Percentiles rank a stretch among this genome's conserved stretches.
Evolutionary conservation across 2,329 filamentous ascomycete genomes (phyloP).

Genomic region (Beauveria sp.): DNA sequence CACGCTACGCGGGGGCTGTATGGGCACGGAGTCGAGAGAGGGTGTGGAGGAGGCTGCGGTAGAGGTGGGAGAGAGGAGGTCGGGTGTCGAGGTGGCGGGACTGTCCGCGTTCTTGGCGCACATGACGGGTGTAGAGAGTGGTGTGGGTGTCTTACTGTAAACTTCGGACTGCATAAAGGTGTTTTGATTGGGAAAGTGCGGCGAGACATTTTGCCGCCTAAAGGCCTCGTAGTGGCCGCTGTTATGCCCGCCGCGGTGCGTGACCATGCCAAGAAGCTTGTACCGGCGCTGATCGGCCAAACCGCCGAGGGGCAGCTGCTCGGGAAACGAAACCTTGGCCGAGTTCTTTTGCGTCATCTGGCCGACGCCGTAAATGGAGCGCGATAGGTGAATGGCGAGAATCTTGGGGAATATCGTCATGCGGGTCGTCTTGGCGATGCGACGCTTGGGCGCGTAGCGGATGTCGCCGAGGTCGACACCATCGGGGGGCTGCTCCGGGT

Average conservation of each 20-base stretch:
- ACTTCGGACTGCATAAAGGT: conserved; percentile 69
- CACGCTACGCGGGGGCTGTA: conserved; percentile 24
- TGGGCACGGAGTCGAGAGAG: conserved; percentile 26
- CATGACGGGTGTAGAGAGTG: conserved; percentile 41
- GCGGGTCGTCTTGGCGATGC: conserved; percentile 79
- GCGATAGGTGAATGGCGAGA: conserved; percentile 82
- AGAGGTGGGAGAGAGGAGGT: conserved; percentile 35
- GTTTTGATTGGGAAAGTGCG: conserved; percentile 76
- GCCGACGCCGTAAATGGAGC: conserved; percentile 79
- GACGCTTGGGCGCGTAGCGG: conserved; percentile 68
- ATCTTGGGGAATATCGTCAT: conserved; percentile 85
- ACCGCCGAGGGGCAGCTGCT: conserved; percentile 74
- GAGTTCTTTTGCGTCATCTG: conserved; percentile 83
- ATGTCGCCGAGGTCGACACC: conserved; percentile 69
- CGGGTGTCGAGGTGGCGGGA: conserved; percentile 39
- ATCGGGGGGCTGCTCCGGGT: conserved; percentile 71
- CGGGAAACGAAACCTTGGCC: conserved; percentile 88
- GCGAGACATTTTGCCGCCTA: conserved; percentile 69
- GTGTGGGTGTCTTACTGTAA: conserved; percentile 57
- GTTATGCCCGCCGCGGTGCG: conserved; percentile 91
- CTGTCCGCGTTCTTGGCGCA: conserved; percentile 31
- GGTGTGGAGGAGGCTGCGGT: conserved; percentile 28
- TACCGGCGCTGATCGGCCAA: conserved; percentile 73
- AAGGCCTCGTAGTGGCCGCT: conserved; percentile 98
- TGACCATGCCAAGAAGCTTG: conserved; percentile 78